These are phyloP conservation scores for Candida sakaeoensis DNA, from an alignment of 805 yeast species.

Conservation along the genomic window DNA sequence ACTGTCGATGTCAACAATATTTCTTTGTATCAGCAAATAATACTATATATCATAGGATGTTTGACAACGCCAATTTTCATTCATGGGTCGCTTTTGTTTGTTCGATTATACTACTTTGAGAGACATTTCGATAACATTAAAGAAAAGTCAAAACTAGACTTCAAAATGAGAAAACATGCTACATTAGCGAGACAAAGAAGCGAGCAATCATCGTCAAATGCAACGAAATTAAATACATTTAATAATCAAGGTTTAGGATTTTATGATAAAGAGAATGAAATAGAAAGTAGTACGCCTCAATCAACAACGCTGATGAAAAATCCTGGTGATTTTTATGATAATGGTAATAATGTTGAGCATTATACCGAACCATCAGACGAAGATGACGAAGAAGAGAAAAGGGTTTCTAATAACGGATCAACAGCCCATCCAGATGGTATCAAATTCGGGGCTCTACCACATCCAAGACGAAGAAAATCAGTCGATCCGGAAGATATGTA, in stretches of 20 bases:
- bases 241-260: conserved; percentile 31
- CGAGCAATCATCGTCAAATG: conserved; percentile 25
- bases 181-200: conserved; percentile 47
- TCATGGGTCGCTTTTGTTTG: conserved; percentile 70
- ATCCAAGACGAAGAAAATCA: conserved; percentile 31
- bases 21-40: conserved; percentile 74
- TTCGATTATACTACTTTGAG: conserved; percentile 87
- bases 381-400: conserved; percentile 13
- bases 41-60: conserved; percentile 57
- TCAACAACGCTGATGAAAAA: conserved; percentile 6
- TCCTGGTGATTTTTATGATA: neutral
- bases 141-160: conserved; percentile 70
- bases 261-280: conserved; percentile 6
- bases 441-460: conserved; percentile 59
- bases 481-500: conserved; percentile 80
- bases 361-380: conserved; percentile 44
- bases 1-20: conserved; percentile 67
- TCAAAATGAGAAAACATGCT: conserved; percentile 76
- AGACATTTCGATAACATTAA: conserved; percentile 80
- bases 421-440: conserved; percentile 17
- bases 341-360: conserved; percentile 20
- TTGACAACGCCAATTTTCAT: conserved; percentile 86
- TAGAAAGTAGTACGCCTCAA: conserved; percentile 6
- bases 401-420: neutral
- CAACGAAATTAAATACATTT: conserved; percentile 19